A percentile compares a stretch with the other conserved stretches of the same genome.
Evolutionary conservation across 2,329 filamentous ascomycete genomes (phyloP).

Genomic region (Fusarium musae): DNA sequence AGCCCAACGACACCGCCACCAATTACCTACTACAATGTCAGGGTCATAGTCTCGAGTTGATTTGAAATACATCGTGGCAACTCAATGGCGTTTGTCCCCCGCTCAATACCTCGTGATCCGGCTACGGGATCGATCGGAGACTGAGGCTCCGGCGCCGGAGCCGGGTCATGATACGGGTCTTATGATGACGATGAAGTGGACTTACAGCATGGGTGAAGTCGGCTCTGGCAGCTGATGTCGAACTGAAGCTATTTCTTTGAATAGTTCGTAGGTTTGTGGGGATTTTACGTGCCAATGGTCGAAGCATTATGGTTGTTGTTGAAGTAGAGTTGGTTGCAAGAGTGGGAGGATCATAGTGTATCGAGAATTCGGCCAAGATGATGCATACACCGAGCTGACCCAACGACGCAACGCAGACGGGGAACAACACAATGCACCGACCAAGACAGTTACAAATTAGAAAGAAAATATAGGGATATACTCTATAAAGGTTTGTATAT

Average conservation of each 20-base stretch:
- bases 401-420: conserved; percentile 7
- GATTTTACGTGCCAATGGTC: conserved; percentile 1
- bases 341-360: neutral
- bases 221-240: conserved; percentile 46
- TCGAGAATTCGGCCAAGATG: conserved; percentile 5
- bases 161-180: conserved; percentile 12
- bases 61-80: neutral
- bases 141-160: conserved; percentile 14
- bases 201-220: conserved; percentile 62
- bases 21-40: conserved; percentile 57
- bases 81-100: neutral
- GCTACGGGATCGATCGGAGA: conserved; percentile 3
- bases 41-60: neutral
- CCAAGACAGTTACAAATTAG: fast-evolving
- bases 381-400: conserved; percentile 5
- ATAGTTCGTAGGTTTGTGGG: neutral
- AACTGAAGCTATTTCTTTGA: conserved; percentile 50
- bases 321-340: neutral
- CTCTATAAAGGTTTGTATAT: neutral
- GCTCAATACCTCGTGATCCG: conserved; percentile 7
- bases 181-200: conserved; percentile 13
- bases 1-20: conserved; percentile 79
- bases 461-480: neutral
- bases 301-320: conserved; percentile 29
- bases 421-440: neutral